Evolutionary conservation across 2,329 filamentous ascomycete genomes (phyloP), one percentile per base, ranked within the genome.

Genomic region (Fusarium sp.): DNA sequence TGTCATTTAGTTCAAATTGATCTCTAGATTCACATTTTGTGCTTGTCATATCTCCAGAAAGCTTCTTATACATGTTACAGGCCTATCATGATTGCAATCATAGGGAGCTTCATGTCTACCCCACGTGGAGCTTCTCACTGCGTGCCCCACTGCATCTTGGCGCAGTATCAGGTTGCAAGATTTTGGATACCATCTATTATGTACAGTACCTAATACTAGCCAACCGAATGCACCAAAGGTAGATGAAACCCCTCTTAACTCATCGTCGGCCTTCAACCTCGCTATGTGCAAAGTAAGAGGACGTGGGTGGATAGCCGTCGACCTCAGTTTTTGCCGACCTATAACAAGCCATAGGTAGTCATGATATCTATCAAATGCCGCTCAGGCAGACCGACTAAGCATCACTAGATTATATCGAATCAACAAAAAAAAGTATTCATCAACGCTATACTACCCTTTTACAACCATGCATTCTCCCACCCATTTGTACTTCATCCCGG

Each of bases 21-120:
- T 13, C 13, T 6, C 23, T 9, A 0, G 14, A 4, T 13, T 10
- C 0, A 29, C 0, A 13, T 3, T 4, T 3, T 13, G 14, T 4
- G 3, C 1, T 14, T 4, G 1, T 13, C 15, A 14, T 2, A 4
- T 1, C 21, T 5, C 0, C 27, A 7, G 0, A 15, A 8, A 1
- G 3, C 39, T 21, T 6, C 5, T 23, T 9, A 10, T 9, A 9
- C n/a, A 4, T 17, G 4, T 9, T 8, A 6, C n/a, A n/a, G 37
- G 11, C 32, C 6, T 42, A 48, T 65, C 61, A 64, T 65, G 61
- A 57, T 36, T 31, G 17, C 61, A 38, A 44, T 48, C 36, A 57
- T 33, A 39, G 29, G 15, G 21, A 57, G 47, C 54, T 61, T 25
- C 39, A 53, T 43, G 19, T 4, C 19, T 19, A 36, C 46, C 33